Evolutionary conservation across 2,329 filamentous ascomycete genomes (phyloP), one percentile per base, ranked within the genome.

Genomic region (Talaromyces sp.): DNA sequence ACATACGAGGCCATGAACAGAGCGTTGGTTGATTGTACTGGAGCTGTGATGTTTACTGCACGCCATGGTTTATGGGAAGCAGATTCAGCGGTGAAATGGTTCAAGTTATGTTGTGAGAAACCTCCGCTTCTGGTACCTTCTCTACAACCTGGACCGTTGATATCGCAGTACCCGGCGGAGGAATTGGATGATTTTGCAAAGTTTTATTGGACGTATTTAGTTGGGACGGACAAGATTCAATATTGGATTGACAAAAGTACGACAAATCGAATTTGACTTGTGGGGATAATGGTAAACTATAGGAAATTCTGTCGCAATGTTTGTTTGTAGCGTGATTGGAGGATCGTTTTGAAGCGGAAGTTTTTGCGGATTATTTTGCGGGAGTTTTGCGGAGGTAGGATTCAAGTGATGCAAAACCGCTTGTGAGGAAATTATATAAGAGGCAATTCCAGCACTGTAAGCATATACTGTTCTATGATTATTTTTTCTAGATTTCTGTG

Each of bases 171-270:
- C 22, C 15, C 56, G 15, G 56, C 56, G 22, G 34, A 43, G 56
- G 56, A 59, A 43, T 15, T 59, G 34, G 56, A 59, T n/a, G 56
- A 59, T 15, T 59, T 59, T 40, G 56, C 36, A 5, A 38, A 59
- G 36, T 43, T 59, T 13, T 43, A 27, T 27, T 59, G 56, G 56
- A 17, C 31, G 17, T 38, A 27, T 43, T 11, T 59, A n/a, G 36
- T 59, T 36, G 56, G 56, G 5, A 19, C 22, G 15, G 56, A 59
- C 36, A 38, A 59, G 34, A 59, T 59, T 25, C 56, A 59, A 29
- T 40, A 13, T 8, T 59, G 56, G 56, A 59, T 40, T 17, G 56
- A 43, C 2, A 53, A 53, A 31, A 53, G 49, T 53, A n/a, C 29
- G 22, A 51, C 22, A 27, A 51, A 27, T 10, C 7, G 43, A 22